Conservation (phyloP, 148 eudicot species). For the Pharnaceum exiguum region DNA sequence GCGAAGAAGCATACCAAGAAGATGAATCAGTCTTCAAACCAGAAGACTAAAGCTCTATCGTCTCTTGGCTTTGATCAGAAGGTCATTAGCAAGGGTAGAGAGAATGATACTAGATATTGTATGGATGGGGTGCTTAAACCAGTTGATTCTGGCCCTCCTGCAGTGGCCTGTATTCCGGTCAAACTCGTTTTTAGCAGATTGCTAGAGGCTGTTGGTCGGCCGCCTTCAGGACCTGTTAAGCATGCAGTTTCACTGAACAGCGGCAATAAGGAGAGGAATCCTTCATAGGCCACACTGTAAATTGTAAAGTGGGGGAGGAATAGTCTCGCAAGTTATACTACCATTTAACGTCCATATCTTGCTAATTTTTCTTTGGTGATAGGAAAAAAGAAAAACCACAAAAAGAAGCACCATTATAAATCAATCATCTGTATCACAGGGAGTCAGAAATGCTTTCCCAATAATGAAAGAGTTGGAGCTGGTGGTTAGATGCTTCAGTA, state of each 20-base stretch:
- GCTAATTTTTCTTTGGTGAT: conserved; percentile 20
- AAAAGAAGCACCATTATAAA: conserved; percentile 18
- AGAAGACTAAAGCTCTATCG: conserved; percentile 62
- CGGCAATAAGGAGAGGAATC: conserved; percentile 33
- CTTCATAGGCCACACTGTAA: conserved; percentile 46
- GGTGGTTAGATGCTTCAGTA: conserved; percentile 8
- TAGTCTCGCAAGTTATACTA: conserved; percentile 37
- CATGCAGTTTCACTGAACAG: conserved; percentile 26
- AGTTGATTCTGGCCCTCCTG: conserved; percentile 40
- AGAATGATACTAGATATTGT: conserved; percentile 20
- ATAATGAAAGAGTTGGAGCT: conserved; percentile 18
- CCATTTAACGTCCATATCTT: conserved; percentile 25
- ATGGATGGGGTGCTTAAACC: conserved; percentile 58
- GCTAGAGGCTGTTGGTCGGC: conserved; percentile 67
- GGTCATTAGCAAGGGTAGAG: conserved; percentile 29
- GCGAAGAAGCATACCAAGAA: conserved; percentile 44
- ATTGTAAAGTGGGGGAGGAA: conserved; percentile 35
- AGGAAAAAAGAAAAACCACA: conserved; percentile 2
- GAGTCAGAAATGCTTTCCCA: conserved; percentile 12
- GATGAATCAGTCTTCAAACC: conserved; percentile 47
- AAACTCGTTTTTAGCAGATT: conserved; percentile 89
- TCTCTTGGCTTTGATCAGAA: conserved; percentile 57
- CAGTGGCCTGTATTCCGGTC: conserved; percentile 88
- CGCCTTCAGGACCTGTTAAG: conserved; percentile 48
- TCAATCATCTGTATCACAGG: conserved; percentile 14